Evolutionary conservation across 805 yeast species (phyloP), one percentile per base, ranked within the genome.

Genomic region (Torulaspora indica): DNA sequence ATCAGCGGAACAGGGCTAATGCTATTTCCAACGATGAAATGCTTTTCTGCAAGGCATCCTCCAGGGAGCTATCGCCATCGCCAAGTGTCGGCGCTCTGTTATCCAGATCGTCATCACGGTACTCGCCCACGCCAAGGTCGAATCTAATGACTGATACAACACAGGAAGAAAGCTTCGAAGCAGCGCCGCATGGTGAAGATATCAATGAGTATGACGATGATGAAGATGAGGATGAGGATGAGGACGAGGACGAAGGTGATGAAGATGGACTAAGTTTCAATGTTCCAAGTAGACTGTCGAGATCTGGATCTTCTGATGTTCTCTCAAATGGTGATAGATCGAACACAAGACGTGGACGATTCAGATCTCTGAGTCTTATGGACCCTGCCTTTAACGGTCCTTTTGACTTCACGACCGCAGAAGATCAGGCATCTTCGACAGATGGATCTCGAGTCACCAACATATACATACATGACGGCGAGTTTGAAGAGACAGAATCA

Each of bases 201-300:
- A 52, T 50, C 17, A 49, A 46, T 1, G 61, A 57, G n/a, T 56
- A 49, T 15, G 55, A 48, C 2, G 63, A 53, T 35, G 59, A 53
- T 22, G 64, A 61, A 14, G 66, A 64, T 10, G 60, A 58, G 31
- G 69, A 65, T 8, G 61, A 58, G 35, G 66, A 63, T 13, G 60
- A 58, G 23, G 62, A 63, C 24, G 61, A 63, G 3, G 63, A 61
- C 17, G 51, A 60, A n/a, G 64, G 60, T 22, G 68, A 65, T 45
- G 69, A 68, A 36, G 64, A 55, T 36, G 63, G 63, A 4, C 54
- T 69, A 30, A 68, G 66, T 46, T 66, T 70, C 48, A 69, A 67
- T 45, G 72, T 62, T 4, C 64, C 67, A 4, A 61, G 59, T 38
- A 49, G 53, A 44, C 41, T 63, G 30, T 61, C 65, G 2, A 47